Evolutionary conservation across 1,284 basidiomycete species (phyloP), one percentile per base, ranked within the genome.

Genomic region (Austroboletus novae-zelandiae): DNA sequence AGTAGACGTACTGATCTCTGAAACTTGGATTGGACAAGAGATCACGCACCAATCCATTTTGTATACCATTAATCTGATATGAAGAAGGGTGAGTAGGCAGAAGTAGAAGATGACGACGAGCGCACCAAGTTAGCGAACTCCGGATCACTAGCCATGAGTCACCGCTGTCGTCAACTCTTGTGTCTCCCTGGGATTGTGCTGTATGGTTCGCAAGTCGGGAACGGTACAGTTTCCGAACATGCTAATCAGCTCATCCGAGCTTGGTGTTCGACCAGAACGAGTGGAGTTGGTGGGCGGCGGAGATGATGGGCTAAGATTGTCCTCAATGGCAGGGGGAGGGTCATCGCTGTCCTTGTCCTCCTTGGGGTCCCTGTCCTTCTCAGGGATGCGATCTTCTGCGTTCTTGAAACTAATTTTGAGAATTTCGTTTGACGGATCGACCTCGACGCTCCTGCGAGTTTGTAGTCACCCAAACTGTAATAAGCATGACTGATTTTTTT

Each of bases 401-500:
- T 92, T 94, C 49, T 86, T 81, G n/a, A 98, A 78, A 4, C 92
- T 92, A 11, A 83, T 77, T 73, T 92, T 92, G 68, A 98, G 84
- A 59, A 88, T 85, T 32, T 83, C 78, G 71, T 97, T 99, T 17
- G 70, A 68, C 1, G 96, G 91, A 65, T 99, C 96, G 31, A 96
- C 73, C 56, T 90, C 83, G 31, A 95, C 75, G 23, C 96, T 97
- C 53, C 84, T 8, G 97, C 91, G 43, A 86, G 83, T 41, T 74
- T 71, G 76, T 84, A 97, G 61, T 95, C 83, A 15, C 85, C 86
- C 32, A 94, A 76, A 43, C 84, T 90, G 75, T 94, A 99, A 54
- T 96, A 87, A 0, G 96, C 96, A 71, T 99, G 97, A 43, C 92
- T 94, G 61, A 48, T n/a, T n/a, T n/a, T n/a, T n/a, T n/a, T n/a